phyloP scores from a whole-genome alignment of 164 flowering plant genomes.

The Echeveria elegans region DNA sequence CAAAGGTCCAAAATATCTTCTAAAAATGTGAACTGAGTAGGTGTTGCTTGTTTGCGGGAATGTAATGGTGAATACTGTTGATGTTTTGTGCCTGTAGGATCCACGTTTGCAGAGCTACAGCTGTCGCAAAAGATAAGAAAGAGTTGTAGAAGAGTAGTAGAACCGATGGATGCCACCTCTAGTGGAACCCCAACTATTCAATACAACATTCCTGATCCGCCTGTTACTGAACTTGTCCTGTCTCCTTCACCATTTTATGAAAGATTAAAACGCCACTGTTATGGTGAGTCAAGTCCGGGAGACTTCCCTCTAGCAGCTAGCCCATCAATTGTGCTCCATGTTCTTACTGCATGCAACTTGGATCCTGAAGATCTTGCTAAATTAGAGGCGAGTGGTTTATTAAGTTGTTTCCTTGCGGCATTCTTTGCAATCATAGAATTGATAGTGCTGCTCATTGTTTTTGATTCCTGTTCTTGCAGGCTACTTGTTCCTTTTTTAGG shows the following conservation, averaged over 20 bases:
- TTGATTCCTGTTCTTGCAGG: constrained; percentile 42
- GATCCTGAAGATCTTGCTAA: constrained; percentile 95
- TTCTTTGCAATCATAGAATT: constrained; percentile 21
- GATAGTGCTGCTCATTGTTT: constrained; percentile 66
- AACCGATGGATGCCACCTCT: constrained; percentile 85
- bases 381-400: constrained; percentile 72
- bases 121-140: neutral
- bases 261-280: constrained; percentile 81
- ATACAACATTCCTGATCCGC: constrained; percentile 38
- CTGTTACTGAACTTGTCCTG: constrained; percentile 44
- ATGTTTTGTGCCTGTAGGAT: neutral
- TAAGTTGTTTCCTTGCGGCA: constrained; percentile 11
- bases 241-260: constrained; percentile 46
- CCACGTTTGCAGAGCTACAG: neutral
- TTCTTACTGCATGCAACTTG: constrained; percentile 76
- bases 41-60: neutral
- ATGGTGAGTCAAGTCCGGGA: constrained; percentile 74
- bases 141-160: constrained; percentile 19
- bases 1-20: neutral
- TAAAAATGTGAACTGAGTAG: neutral
- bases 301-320: constrained; percentile 90
- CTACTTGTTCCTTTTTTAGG: constrained; percentile 89
- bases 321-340: constrained; percentile 94
- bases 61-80: neutral
- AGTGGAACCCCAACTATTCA: constrained; percentile 64